A percentile compares a stretch with the other conserved stretches of the same genome.
These are phyloP conservation scores for Kandelia obovata DNA, from an alignment of 345 rosid species.

Conservation along the genomic window DNA sequence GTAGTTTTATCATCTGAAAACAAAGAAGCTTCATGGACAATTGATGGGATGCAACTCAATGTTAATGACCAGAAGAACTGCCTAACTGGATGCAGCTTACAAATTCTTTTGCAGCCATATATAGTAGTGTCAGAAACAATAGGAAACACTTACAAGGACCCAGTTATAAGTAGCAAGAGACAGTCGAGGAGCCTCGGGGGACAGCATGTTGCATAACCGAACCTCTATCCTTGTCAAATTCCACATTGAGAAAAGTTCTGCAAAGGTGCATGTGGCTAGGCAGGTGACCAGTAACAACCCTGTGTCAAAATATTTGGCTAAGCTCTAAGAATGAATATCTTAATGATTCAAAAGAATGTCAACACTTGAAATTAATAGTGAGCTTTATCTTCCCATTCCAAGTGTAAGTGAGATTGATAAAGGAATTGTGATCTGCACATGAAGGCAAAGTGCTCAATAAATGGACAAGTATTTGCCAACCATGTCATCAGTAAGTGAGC, in stretches of 20 bases:
- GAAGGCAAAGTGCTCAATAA: background rate
- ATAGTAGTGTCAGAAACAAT: background rate
- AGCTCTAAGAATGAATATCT: slow-evolving; percentile 25
- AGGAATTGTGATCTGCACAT: background rate
- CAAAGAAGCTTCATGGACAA: background rate
- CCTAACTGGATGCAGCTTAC: background rate
- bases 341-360: slow-evolving; percentile 13
- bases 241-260: slow-evolving; percentile 94
- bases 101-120: background rate
- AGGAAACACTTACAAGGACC: slow-evolving; percentile 71
- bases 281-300: slow-evolving; percentile 70
- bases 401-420: background rate
- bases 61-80: background rate
- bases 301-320: slow-evolving; percentile 33
- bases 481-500: background rate
- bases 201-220: slow-evolving; percentile 80
- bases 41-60: background rate
- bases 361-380: background rate
- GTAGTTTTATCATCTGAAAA: background rate
- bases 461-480: background rate
- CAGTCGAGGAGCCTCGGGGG: slow-evolving; percentile 88
- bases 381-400: background rate
- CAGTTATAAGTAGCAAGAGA: slow-evolving; percentile 90
- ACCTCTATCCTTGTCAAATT: slow-evolving; percentile 96
- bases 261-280: slow-evolving; percentile 65